These are phyloP conservation scores for Phyllosticta paracitricarpa DNA, from an alignment of 2,329 filamentous ascomycete species.

Conservation along the genomic window DNA sequence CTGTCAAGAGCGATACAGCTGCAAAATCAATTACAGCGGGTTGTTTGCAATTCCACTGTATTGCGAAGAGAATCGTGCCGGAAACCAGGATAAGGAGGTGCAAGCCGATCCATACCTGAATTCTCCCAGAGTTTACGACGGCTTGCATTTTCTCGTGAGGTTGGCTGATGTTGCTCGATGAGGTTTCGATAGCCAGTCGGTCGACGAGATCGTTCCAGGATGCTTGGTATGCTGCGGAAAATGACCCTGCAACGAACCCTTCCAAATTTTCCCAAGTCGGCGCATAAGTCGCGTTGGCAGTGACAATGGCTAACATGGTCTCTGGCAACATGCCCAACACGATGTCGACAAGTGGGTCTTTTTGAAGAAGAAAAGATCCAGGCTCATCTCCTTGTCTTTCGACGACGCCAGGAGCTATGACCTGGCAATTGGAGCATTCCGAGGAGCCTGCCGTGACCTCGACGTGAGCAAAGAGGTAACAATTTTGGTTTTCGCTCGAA, in stretches of 20 bases:
- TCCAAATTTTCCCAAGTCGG: neutral
- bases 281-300: slow-evolving; percentile 4
- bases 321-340: slow-evolving; percentile 3
- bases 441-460: neutral
- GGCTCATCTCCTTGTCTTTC: neutral
- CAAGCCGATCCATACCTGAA: neutral
- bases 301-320: slow-evolving; percentile 4
- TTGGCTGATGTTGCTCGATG: neutral
- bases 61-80: neutral
- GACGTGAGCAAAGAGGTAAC: slow-evolving; percentile 2
- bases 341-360: neutral
- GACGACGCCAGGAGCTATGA: slow-evolving; percentile 1
- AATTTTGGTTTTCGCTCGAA: neutral
- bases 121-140: neutral
- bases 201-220: slow-evolving; percentile 6
- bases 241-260: slow-evolving; percentile 2
- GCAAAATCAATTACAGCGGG: neutral
- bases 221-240: neutral
- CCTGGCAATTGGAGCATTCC: slow-evolving; percentile 1
- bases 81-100: neutral
- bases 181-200: neutral
- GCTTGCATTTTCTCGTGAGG: neutral
- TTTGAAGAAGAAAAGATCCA: neutral
- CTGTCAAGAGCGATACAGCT: neutral
- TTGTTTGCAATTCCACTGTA: neutral